These are phyloP conservation scores for Theobroma grandiflorum DNA, from an alignment of 441 rosid genomes.

Conservation along the genomic window DNA sequence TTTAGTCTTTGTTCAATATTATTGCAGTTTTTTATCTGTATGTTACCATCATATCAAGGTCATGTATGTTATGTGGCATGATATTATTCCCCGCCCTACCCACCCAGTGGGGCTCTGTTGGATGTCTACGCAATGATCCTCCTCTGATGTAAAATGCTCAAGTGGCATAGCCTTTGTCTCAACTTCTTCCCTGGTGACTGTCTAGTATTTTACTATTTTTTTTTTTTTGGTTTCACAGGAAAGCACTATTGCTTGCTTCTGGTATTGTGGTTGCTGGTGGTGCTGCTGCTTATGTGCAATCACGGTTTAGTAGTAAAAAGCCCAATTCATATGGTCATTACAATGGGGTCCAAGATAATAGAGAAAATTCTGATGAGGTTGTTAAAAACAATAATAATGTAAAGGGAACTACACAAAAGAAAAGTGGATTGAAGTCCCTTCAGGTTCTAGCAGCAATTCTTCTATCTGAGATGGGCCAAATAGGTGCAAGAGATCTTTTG, in stretches of 20 bases:
- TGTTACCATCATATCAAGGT: constrained; percentile 11
- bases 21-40: constrained; percentile 7
- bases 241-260: constrained; percentile 78
- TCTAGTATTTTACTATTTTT: constrained; percentile 4
- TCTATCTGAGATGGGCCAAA: constrained; percentile 88
- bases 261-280: constrained; percentile 92
- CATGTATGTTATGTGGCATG: constrained; percentile 10
- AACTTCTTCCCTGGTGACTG: neutral
- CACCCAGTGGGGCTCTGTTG: neutral
- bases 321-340: constrained; percentile 45
- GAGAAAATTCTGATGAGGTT: constrained; percentile 46
- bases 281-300: constrained; percentile 79
- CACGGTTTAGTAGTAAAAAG: constrained; percentile 53
- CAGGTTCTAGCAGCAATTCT: constrained; percentile 82
- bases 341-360: constrained; percentile 61
- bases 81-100: neutral
- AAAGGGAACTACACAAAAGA: constrained; percentile 55
- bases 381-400: constrained; percentile 42
- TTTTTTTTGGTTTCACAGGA: constrained; percentile 53
- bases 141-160: neutral
- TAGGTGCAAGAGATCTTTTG: constrained; percentile 88
- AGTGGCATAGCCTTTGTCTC: neutral
- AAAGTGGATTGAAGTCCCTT: constrained; percentile 85
- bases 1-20: neutral
- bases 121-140: neutral